Percentiles rank a stretch among this genome's conserved stretches.
These are phyloP conservation scores for Fagopyrum homotropicum DNA, from an alignment of 148 eudicot genomes.

Conservation along the genomic window DNA sequence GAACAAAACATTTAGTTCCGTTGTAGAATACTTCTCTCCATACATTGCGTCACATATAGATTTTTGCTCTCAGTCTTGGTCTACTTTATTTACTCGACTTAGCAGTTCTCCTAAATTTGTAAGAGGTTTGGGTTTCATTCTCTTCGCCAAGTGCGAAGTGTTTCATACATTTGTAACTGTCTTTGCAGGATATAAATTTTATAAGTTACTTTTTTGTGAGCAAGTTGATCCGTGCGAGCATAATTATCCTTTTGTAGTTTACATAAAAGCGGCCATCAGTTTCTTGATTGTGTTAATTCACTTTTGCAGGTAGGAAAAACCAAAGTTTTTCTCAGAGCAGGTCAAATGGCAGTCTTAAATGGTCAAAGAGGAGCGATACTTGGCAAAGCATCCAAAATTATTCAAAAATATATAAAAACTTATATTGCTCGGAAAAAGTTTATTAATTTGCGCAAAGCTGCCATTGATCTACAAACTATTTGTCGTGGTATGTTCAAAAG, in stretches of 20 bases:
- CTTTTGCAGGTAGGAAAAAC: slow-evolving; percentile 76
- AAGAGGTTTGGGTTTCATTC: too few species aligned
- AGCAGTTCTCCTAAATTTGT: too few species aligned
- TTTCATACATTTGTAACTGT: too few species aligned
- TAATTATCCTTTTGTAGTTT: neutral
- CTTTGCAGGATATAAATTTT: too few species aligned
- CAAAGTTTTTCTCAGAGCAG: slow-evolving; percentile 86
- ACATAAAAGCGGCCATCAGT: neutral
- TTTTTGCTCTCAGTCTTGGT: too few species aligned
- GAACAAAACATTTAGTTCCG: too few species aligned
- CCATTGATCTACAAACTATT: slow-evolving; percentile 49
- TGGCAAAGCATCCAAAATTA: slow-evolving; percentile 58
- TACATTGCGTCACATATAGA: too few species aligned
- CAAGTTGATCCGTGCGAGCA: too few species aligned
- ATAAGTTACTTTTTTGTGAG: too few species aligned
- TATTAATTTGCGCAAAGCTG: slow-evolving; percentile 48
- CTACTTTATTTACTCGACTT: too few species aligned
- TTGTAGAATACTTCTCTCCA: too few species aligned
- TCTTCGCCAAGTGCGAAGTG: too few species aligned
- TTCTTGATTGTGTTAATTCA: neutral
- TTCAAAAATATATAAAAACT: slow-evolving; percentile 63
- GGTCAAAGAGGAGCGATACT: slow-evolving; percentile 61
- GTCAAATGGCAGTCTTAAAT: slow-evolving; percentile 94
- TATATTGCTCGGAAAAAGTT: slow-evolving; percentile 54
- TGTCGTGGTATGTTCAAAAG: slow-evolving; percentile 47